These are phyloP conservation scores for Penicillium brasilianum DNA, from an alignment of 2,329 filamentous ascomycete species.

Conservation along the genomic window DNA sequence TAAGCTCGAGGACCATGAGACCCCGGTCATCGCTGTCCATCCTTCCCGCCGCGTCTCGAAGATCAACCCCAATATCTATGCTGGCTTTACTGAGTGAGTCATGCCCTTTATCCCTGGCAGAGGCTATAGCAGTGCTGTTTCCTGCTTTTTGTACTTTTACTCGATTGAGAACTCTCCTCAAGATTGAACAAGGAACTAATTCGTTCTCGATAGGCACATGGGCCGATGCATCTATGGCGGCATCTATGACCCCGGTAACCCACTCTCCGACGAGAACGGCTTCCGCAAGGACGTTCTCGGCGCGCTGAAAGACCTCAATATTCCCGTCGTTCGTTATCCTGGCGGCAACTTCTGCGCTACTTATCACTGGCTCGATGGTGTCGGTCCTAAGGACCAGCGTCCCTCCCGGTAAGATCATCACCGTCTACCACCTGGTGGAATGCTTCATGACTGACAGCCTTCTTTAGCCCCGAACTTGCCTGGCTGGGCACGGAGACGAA, in stretches of 20 bases:
- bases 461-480: constrained; percentile 71
- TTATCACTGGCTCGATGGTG: constrained; percentile 83
- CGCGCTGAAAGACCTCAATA: constrained; percentile 72
- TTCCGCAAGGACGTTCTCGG: constrained; percentile 80
- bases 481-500: constrained; percentile 80
- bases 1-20: constrained; percentile 64
- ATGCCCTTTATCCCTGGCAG: not conserved
- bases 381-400: constrained; percentile 73
- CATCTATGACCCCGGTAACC: constrained; percentile 77
- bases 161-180: no score
- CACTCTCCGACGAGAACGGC: constrained; percentile 73
- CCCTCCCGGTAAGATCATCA: constrained; percentile 55
- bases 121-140: not conserved
- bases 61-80: constrained; percentile 81
- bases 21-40: constrained; percentile 69
- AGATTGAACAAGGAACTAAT: constrained; percentile 21
- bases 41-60: constrained; percentile 68
- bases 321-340: constrained; percentile 79
- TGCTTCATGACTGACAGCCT: not conserved
- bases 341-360: constrained; percentile 85
- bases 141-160: not conserved
- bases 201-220: constrained; percentile 68
- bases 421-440: no score
- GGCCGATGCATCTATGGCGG: constrained; percentile 86
- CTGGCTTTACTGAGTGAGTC: constrained; percentile 79